Conservation (phyloP, 2,329 filamentous ascomycete genomes). For the Aspergillus chevalieri region DNA sequence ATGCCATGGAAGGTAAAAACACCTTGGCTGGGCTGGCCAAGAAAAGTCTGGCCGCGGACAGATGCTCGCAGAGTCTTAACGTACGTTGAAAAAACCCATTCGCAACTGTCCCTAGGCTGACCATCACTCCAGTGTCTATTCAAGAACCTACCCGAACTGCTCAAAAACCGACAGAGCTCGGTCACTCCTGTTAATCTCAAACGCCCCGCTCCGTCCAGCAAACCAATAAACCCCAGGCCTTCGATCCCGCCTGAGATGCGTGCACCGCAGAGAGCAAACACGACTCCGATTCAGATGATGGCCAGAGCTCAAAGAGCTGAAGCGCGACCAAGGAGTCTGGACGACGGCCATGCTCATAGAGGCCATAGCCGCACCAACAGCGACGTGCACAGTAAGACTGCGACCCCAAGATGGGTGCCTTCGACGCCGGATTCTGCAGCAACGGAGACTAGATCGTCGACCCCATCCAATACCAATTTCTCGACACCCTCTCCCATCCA, state of each 20-base stretch:
- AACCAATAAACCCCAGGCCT: conserved; percentile 6
- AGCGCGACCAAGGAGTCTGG: conserved; percentile 23
- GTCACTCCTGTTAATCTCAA: conserved; percentile 45
- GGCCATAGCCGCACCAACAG: neutral
- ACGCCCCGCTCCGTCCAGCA: conserved; percentile 34
- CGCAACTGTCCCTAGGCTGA: conserved; percentile 2
- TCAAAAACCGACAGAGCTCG: conserved; percentile 52
- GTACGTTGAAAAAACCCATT: neutral
- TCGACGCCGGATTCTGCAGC: conserved; percentile 22
- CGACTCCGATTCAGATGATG: conserved; percentile 32
- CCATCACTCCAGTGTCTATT: conserved; percentile 61
- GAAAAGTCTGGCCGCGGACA: conserved; percentile 81
- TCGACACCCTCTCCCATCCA: conserved; percentile 6
- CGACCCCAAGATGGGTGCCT: conserved; percentile 19
- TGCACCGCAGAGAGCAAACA: conserved; percentile 32
- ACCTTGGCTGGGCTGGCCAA: conserved; percentile 73
- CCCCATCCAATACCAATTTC: conserved; percentile 14
- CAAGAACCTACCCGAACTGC: conserved; percentile 68
- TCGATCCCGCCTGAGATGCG: conserved; percentile 14
- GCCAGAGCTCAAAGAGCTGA: conserved; percentile 20
- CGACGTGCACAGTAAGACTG: neutral
- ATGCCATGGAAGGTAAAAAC: conserved; percentile 77
- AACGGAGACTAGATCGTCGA: conserved; percentile 22
- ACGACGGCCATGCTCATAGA: conserved; percentile 18
- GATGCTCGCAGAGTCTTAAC: conserved; percentile 70